Base-by-base conservation (phyloP, 768 basidiomycete species). In the Tylopilus plumbeoviolaceoides region DNA sequence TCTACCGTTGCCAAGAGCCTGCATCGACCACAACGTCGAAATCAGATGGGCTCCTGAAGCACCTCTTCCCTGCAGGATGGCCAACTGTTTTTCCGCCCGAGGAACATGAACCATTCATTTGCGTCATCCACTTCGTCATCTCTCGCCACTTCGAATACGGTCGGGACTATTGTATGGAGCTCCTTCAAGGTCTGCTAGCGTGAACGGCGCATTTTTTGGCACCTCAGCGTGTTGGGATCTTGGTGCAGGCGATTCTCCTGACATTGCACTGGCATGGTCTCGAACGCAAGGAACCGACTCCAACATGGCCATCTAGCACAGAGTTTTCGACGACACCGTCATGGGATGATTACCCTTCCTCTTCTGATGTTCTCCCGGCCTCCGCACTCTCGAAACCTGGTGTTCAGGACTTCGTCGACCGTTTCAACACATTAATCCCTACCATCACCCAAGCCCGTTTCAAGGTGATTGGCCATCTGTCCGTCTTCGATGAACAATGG, bases 1-100 rank as follows among this genome's bases (percentile, higher is more conserved):
- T 97, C n/a, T 95, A 91, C 64, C 86, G 95, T 15, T 95, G 92
- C 63, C 84, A 87, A 57, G 95, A 98, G 68, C 79, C 88, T 6
- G 73, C 82, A 2, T 89, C 93, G 0, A 86, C 89, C 3, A 84
- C 83, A 17, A 82, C 84, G n/a, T 72, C 82, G 25, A 91, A 87
- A 63, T 70, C 97, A 38, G 93, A 97, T 55, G 72, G 70, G 1
- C 62, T 95, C 36, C 63, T 90, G 46, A 90, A 84, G 59, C 75
- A 84, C 47, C 86, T 95, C 68, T 91, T 94, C 65, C 91, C 94
- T 6, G 63, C 82, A 5, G 84, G 84, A 51, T 80, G 87, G 23
- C 68, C 80, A 5, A 69, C 71, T 5, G 72, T 87, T 41, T 77
- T 79, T 51, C 84, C 86, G 12, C 73, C 77, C 9, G 95, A 97